Conservation (phyloP, 2,329 filamentous ascomycete species). For the Aureobasidium subglaciale region DNA sequence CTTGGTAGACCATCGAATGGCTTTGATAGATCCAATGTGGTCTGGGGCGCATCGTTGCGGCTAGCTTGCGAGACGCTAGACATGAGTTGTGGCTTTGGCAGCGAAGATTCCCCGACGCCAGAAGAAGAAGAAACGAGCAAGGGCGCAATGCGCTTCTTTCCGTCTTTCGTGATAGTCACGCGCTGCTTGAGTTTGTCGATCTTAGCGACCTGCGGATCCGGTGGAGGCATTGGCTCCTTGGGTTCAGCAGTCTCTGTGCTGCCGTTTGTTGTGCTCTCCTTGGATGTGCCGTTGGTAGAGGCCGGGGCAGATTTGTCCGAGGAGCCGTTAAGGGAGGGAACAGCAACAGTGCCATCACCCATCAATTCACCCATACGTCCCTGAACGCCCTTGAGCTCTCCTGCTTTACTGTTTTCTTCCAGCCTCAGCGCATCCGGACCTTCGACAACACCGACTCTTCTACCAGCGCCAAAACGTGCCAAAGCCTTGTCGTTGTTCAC, state of each 20-base stretch:
- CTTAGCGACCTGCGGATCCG: conserved; percentile 51
- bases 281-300: conserved; percentile 40
- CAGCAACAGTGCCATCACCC: conserved; percentile 64
- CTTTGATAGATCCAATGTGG: conserved; percentile 81
- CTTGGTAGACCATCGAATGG: conserved; percentile 89
- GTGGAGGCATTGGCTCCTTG: conserved; percentile 43
- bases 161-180: conserved; percentile 91
- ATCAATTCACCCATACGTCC: conserved; percentile 97
- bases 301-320: conserved; percentile 20
- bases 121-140: conserved; percentile 80
- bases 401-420: conserved; percentile 87
- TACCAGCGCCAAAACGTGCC: conserved; percentile 82
- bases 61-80: conserved; percentile 50
- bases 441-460: conserved; percentile 86
- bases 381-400: conserved; percentile 81
- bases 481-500: conserved; percentile 90
- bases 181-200: conserved; percentile 74
- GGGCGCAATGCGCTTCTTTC: conserved; percentile 91
- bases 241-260: conserved; percentile 28
- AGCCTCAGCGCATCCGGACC: conserved; percentile 81
- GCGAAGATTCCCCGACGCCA: conserved; percentile 75
- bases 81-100: conserved; percentile 82
- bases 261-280: conserved; percentile 26
- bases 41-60: conserved; percentile 66
- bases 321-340: conserved; percentile 36